A percentile compares a stretch with the other conserved stretches of the same genome.
Evolutionary conservation across 2,329 filamentous ascomycete species (phyloP).

Genomic region (Lecanicillium sp.): DNA sequence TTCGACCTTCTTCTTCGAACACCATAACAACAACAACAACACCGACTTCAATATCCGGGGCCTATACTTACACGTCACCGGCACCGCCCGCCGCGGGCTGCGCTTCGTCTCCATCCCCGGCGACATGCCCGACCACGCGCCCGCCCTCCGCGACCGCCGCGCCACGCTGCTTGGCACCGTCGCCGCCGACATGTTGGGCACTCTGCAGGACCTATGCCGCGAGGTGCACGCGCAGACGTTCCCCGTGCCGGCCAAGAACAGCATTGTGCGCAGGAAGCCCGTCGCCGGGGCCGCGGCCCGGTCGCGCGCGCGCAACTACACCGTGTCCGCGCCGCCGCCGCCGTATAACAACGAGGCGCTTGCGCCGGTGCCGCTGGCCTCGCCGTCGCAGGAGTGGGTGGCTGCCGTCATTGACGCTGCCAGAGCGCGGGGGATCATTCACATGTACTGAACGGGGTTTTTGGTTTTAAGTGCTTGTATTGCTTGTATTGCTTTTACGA

Average conservation of each 20-base stretch:
- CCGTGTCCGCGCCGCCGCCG: not conserved
- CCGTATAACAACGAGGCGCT: not conserved
- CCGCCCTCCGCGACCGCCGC: constrained; percentile 14
- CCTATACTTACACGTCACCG: constrained; percentile 6
- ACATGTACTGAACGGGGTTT: not conserved
- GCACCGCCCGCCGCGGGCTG: not conserved
- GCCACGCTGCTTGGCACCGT: constrained; percentile 20
- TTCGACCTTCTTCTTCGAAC: no score
- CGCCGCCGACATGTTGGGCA: constrained; percentile 16
- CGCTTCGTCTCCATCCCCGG: not conserved
- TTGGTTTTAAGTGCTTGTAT: not conserved
- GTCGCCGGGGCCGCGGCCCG: not conserved
- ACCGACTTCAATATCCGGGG: constrained; percentile 8
- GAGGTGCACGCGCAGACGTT: not conserved
- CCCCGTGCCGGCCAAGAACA: not conserved
- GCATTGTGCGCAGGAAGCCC: not conserved
- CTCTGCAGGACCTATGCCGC: constrained; percentile 16
- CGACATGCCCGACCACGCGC: not conserved
- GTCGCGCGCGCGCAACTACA: not conserved
- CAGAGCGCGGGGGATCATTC: not conserved
- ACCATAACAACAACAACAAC: not conserved
- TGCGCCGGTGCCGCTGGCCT: not conserved
- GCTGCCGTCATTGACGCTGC: not conserved
- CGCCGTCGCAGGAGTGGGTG: constrained; percentile 7
- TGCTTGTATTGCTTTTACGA: not conserved